Percentiles rank a stretch among this genome's conserved stretches.
phyloP scores from a whole-genome alignment of 352 stramenopile genomes.

The Paralagenidium karlingii region DNA sequence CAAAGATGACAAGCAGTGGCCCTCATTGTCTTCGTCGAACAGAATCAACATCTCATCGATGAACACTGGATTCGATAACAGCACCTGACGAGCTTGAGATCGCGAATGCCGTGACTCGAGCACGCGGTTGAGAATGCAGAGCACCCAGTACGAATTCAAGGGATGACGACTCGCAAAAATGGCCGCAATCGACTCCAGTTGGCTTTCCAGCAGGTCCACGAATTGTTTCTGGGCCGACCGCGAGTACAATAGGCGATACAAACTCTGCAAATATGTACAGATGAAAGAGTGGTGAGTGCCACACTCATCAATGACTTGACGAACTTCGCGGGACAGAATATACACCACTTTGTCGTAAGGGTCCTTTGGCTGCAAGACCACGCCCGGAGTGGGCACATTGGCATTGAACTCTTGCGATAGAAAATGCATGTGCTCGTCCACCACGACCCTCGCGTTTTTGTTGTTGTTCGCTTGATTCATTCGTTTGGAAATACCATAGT shows the following conservation, averaged over 20 bases:
- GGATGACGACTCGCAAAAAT: no score
- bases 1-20: slow-evolving; percentile 47
- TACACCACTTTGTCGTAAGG: slow-evolving; percentile 63
- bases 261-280: slow-evolving; percentile 53
- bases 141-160: no score
- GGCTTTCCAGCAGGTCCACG: slow-evolving; percentile 54
- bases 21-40: slow-evolving; percentile 54
- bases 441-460: slow-evolving; percentile 51
- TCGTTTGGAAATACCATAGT: no score
- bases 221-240: slow-evolving; percentile 62
- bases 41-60: slow-evolving; percentile 73
- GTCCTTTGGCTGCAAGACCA: slow-evolving; percentile 62
- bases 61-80: slow-evolving; percentile 28
- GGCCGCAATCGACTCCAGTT: no score
- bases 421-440: slow-evolving; percentile 66
- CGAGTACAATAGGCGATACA: slow-evolving; percentile 54
- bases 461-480: no score
- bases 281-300: slow-evolving; percentile 52
- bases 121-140: no score
- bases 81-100: no score
- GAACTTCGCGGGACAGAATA: slow-evolving; percentile 49
- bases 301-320: slow-evolving; percentile 47
- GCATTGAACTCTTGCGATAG: slow-evolving; percentile 64
- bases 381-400: slow-evolving; percentile 59
- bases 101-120: no score